Conservation (phyloP, 176 grass and related monocot species). For the Hyparrhenia diplandra region DNA sequence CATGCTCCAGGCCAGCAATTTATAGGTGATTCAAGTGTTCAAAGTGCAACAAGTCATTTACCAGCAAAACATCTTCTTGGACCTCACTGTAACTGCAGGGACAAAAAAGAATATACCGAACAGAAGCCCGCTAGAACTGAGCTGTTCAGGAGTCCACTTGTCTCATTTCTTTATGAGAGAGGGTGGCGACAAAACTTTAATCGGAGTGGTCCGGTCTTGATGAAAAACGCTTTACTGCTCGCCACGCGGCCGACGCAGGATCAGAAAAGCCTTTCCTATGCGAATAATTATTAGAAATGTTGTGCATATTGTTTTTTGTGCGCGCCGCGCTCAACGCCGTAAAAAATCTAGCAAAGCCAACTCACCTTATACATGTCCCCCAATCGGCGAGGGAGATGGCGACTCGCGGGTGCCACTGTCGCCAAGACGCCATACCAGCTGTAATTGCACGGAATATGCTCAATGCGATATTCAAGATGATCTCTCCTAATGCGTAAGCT, state of each 20-base stretch:
- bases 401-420: too few species aligned
- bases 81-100: constrained; percentile 85
- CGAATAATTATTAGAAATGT: not conserved
- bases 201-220: constrained; percentile 81
- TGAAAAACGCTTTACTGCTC: constrained; percentile 56
- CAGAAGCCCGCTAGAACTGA: constrained; percentile 86
- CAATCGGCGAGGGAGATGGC: too few species aligned
- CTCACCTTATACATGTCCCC: too few species aligned
- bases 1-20: constrained; percentile 59
- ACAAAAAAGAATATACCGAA: constrained; percentile 83
- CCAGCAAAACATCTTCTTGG: constrained; percentile 83
- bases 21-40: constrained; percentile 93
- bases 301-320: not conserved
- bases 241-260: too few species aligned
- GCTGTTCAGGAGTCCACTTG: constrained; percentile 78
- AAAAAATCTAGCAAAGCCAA: too few species aligned
- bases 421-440: too few species aligned
- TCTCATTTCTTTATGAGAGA: constrained; percentile 95
- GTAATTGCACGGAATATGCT: too few species aligned
- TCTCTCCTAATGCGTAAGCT: too few species aligned
- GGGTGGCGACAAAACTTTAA: constrained; percentile 97
- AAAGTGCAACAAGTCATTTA: constrained; percentile 84
- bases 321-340: too few species aligned
- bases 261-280: not conserved
- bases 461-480: too few species aligned